Base-by-base conservation (phyloP, 208 protist genomes). In the Leishmania gerbilli region DNA sequence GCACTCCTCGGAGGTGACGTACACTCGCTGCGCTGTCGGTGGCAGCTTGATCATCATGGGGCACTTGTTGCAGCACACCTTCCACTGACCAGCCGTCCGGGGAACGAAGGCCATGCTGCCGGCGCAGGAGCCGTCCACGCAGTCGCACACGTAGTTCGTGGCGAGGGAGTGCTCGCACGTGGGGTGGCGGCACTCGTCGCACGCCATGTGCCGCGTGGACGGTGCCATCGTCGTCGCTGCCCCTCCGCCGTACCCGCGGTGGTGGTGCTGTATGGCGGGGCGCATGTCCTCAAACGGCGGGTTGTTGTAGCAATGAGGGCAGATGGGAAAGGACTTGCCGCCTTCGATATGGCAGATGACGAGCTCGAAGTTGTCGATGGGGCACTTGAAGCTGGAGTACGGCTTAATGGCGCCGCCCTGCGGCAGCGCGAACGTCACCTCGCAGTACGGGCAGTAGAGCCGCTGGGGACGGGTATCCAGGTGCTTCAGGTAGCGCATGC, bases 231-330 rank as follows among this genome's bases (percentile, higher is more conserved):
- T 31, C 53, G 64, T 47, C 49, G 55, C 31, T 47, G 58, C 60
- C 75, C 69, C 71, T 49, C 58, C 58, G 17, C 42, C 53, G 74
- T 56, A 53, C 49, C 49, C 56, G 34, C 5, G 67, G 51, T 76
- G 42, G 42, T 65, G 34, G 27, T 74, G 58, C 17, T 60, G 53
- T 34, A 51, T 55, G 71, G 68, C 77, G 53, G 79, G 45, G 49
- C 62, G 78, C 31, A 86, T 60, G 31, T 97, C 92, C 74, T 98
- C 95, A 80, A 99, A 97, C 0, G 96, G 95, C 13, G 98, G 98
- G 77, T 98, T 95, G 85, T 99, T 99, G 89, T 98, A 99, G 87
- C 98, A 99, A 68, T 97, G 91, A 5, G 98, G 98, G 79, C 98
- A 99, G 31, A 99, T 89, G 5, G 95, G 91, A 56, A 96, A 89